A percentile compares a stretch with the other conserved stretches of the same genome.
Evolutionary conservation across 257 asterid species (phyloP).

Genomic region (Striga asiatica): DNA sequence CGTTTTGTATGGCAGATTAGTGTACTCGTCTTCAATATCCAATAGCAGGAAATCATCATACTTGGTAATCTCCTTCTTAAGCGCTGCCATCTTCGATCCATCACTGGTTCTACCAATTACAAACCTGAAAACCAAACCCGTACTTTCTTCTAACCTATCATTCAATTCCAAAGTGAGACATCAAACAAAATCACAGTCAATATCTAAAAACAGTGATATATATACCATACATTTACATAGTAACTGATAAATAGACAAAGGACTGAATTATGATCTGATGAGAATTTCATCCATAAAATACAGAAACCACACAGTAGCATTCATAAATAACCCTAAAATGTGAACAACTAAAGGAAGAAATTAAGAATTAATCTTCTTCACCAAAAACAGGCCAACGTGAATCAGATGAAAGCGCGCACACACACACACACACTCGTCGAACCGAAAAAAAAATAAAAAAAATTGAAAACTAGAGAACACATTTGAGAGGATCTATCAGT

Average conservation of each 20-base stretch:
- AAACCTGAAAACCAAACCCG: slow-evolving; percentile 90
- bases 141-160: slow-evolving; percentile 94
- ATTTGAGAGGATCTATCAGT: neutral
- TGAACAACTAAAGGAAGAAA: neutral
- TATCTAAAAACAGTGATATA: neutral
- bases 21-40: slow-evolving; percentile 96
- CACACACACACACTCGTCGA: too few relatives aligned
- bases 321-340: neutral
- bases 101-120: slow-evolving; percentile 80
- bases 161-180: slow-evolving; percentile 25
- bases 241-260: neutral
- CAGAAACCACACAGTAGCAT: neutral
- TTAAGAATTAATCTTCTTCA: neutral
- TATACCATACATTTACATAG: neutral
- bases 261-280: neutral
- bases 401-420: too few relatives aligned
- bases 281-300: neutral
- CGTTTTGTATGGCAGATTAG: slow-evolving; percentile 99
- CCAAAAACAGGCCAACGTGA: too few relatives aligned
- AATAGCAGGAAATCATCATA: slow-evolving; percentile 89
- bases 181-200: slow-evolving; percentile 5
- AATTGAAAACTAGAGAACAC: neutral
- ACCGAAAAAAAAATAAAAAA: neutral
- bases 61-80: slow-evolving; percentile 60
- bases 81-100: slow-evolving; percentile 68